Conservation (phyloP, 225 moss, liverwort and hornwort genomes). For the Bryum argenteum region DNA sequence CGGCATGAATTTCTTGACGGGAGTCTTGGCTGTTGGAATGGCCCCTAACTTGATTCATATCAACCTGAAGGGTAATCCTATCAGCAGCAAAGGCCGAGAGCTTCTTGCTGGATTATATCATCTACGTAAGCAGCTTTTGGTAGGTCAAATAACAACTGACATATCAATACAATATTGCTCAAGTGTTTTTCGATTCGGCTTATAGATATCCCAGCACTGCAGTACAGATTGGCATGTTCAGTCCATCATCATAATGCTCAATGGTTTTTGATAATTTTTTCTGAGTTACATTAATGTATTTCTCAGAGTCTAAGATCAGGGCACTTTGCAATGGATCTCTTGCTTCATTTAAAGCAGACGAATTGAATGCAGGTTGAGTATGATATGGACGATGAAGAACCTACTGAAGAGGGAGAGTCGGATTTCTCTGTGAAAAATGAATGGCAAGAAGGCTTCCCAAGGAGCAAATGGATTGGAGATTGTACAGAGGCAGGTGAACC, state of each 20-base stretch:
- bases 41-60: slow-evolving; percentile 87
- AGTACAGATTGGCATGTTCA: neutral
- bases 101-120: slow-evolving; percentile 66
- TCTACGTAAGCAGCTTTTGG: slow-evolving; percentile 92
- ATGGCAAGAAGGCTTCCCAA: slow-evolving; percentile 61
- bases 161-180: slow-evolving; percentile 6
- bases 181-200: slow-evolving; percentile 10
- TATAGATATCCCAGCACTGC: slow-evolving; percentile 7
- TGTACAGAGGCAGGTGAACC: slow-evolving; percentile 52
- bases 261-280: slow-evolving; percentile 12
- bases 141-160: slow-evolving; percentile 35
- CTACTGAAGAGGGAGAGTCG: slow-evolving; percentile 23
- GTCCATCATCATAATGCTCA: slow-evolving; percentile 3
- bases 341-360: slow-evolving; percentile 7
- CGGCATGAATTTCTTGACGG: slow-evolving; percentile 69
- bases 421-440: slow-evolving; percentile 38
- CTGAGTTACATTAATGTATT: neutral
- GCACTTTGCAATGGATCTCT: slow-evolving; percentile 9
- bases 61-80: slow-evolving; percentile 78
- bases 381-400: slow-evolving; percentile 60
- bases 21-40: slow-evolving; percentile 65
- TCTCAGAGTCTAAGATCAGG: slow-evolving; percentile 13
- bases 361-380: slow-evolving; percentile 57
- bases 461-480: slow-evolving; percentile 65
- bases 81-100: slow-evolving; percentile 72